A percentile compares a stretch with the other conserved stretches of the same genome.
Conservation (phyloP, 1,284 basidiomycete species). For the Puccinia polysora region DNA sequence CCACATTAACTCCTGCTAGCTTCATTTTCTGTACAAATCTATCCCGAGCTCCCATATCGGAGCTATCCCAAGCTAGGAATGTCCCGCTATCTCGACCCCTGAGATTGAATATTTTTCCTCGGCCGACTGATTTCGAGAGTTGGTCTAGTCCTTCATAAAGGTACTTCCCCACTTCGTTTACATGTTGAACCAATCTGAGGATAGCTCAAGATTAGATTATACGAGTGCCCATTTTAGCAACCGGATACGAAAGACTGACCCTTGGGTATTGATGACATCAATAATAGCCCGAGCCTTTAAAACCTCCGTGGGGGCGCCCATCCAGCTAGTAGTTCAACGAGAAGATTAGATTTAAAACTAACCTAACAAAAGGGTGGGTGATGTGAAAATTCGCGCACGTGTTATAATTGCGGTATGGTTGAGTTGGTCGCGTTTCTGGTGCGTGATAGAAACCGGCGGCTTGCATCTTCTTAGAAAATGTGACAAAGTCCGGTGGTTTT, state of each 20-base stretch:
- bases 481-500: slow-evolving; percentile 58
- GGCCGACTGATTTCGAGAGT: slow-evolving; percentile 46
- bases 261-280: slow-evolving; percentile 55
- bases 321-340: slow-evolving; percentile 20
- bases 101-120: slow-evolving; percentile 47
- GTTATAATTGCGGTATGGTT: slow-evolving; percentile 57
- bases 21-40: slow-evolving; percentile 49
- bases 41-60: slow-evolving; percentile 46
- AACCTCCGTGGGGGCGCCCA: slow-evolving; percentile 57
- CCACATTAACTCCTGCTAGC: slow-evolving; percentile 50
- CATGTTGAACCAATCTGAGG: slow-evolving; percentile 47
- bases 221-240: too few relatives aligned
- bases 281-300: slow-evolving; percentile 58
- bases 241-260: slow-evolving; percentile 24
- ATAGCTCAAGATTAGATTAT: background rate
- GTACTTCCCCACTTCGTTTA: slow-evolving; percentile 48
- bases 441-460: slow-evolving; percentile 58
- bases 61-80: slow-evolving; percentile 50
- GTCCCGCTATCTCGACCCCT: slow-evolving; percentile 50
- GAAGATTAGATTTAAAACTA: background rate
- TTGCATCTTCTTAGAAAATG: slow-evolving; percentile 59
- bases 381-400: slow-evolving; percentile 1
- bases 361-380: too few relatives aligned
- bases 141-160: slow-evolving; percentile 47
- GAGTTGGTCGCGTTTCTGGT: slow-evolving; percentile 56